Percentiles rank a stretch among this genome's conserved stretches.
phyloP scores from a whole-genome alignment of 2,329 filamentous ascomycete species.

The Neofusicoccum sp. region DNA sequence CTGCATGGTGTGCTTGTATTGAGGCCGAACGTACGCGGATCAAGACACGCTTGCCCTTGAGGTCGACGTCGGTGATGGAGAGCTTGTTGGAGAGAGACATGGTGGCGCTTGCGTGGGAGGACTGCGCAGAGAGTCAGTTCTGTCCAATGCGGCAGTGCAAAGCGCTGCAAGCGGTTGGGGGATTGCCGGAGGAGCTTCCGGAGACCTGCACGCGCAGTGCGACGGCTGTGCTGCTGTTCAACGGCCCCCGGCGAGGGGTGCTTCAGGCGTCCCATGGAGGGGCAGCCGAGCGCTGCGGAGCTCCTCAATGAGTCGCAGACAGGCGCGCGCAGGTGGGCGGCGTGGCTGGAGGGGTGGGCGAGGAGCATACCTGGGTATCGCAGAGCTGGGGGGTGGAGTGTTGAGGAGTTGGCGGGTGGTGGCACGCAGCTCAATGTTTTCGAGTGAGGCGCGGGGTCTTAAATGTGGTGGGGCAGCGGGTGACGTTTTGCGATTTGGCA shows the following conservation, averaged over 20 bases:
- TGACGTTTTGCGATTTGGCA: constrained; percentile 10
- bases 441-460: constrained; percentile 16
- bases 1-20: not conserved
- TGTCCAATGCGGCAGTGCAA: too few species aligned
- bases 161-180: not conserved
- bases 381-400: not conserved
- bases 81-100: constrained; percentile 99
- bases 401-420: not conserved
- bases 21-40: constrained; percentile 73
- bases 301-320: not conserved
- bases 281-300: not conserved
- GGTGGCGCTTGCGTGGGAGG: constrained; percentile 1
- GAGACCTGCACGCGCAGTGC: not conserved
- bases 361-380: constrained; percentile 10
- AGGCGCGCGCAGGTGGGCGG: not conserved
- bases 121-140: not conserved
- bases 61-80: constrained; percentile 90
- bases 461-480: constrained; percentile 16
- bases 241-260: not conserved
- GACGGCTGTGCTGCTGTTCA: not conserved
- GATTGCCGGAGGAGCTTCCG: not conserved
- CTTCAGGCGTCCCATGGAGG: constrained; percentile 5
- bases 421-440: constrained; percentile 17
- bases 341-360: not conserved
- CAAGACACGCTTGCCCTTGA: constrained; percentile 97